These are phyloP conservation scores for Articulospora tetracladia DNA, from an alignment of 495 filamentous ascomycete genomes.

Conservation along the genomic window DNA sequence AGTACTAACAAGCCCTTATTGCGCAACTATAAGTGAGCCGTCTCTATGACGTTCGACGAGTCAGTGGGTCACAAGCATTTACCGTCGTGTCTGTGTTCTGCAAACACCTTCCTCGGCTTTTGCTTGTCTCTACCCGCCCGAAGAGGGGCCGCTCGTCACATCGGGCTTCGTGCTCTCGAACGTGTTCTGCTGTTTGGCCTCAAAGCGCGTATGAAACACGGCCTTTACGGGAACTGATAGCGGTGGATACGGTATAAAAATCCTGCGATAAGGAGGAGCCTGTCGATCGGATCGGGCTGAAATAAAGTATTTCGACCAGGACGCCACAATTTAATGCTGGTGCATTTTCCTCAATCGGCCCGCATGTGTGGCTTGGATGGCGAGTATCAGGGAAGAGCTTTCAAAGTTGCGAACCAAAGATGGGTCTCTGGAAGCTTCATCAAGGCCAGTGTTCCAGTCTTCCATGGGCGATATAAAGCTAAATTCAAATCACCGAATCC, in stretches of 20 bases:
- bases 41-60: not conserved
- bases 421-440: not conserved
- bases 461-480: not conserved
- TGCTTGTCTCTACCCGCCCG: not conserved
- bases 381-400: slow-evolving; percentile 1
- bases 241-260: slow-evolving; percentile 1
- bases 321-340: slow-evolving; percentile 4
- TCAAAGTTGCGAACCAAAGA: not conserved
- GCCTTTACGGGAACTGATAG: not conserved
- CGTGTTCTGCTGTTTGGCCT: not conserved
- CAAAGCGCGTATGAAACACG: not conserved
- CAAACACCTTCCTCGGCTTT: not conserved
- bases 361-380: slow-evolving; percentile 4
- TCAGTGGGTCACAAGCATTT: not conserved
- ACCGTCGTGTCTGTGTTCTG: not conserved
- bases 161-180: not conserved
- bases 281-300: slow-evolving; percentile 3
- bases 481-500: not conserved
- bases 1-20: not conserved
- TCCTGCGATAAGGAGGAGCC: slow-evolving; percentile 7
- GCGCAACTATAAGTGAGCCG: not conserved
- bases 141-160: not conserved
- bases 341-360: slow-evolving; percentile 3
- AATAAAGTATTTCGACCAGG: slow-evolving; percentile 2
- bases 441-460: not conserved